These are phyloP conservation scores for Amniculicola lignicola DNA, from an alignment of 495 filamentous ascomycete genomes.

Conservation along the genomic window DNA sequence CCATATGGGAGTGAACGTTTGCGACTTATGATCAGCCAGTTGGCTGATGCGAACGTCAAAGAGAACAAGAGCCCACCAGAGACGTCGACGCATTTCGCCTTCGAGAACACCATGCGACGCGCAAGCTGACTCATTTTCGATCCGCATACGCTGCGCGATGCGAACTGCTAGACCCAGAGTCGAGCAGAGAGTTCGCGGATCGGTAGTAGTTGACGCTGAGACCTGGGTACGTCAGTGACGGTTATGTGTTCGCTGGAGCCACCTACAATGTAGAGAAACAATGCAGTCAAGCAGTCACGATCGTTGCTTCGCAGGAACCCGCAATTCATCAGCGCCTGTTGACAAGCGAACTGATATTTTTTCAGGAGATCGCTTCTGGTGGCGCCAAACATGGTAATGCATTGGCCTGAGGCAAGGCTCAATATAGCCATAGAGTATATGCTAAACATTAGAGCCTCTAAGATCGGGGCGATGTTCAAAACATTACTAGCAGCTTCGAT, in stretches of 20 bases:
- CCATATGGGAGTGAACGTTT: constrained; percentile 51
- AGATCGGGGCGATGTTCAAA: constrained; percentile 31
- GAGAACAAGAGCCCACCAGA: constrained; percentile 58
- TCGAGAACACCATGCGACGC: constrained; percentile 46
- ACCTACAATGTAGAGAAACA: constrained; percentile 59
- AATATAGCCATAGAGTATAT: constrained; percentile 54
- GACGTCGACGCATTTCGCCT: constrained; percentile 56
- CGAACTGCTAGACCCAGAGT: constrained; percentile 54
- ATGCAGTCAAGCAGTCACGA: constrained; percentile 56
- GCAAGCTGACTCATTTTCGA: constrained; percentile 47
- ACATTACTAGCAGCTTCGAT: constrained; percentile 42
- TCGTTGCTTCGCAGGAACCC: constrained; percentile 47
- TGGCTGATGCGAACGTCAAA: constrained; percentile 55
- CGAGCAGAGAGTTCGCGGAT: constrained; percentile 54
- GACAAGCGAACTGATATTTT: constrained; percentile 53
- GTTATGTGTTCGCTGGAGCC: not conserved
- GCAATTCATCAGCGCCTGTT: constrained; percentile 53
- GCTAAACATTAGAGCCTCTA: constrained; percentile 55
- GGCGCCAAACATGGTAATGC: constrained; percentile 43
- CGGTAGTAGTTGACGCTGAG: constrained; percentile 45
- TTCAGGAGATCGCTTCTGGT: constrained; percentile 48
- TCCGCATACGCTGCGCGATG: constrained; percentile 54
- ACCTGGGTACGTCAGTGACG: constrained; percentile 45
- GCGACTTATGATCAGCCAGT: constrained; percentile 42
- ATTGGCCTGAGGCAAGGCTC: constrained; percentile 48